Conservation (phyloP, 2,329 filamentous ascomycete species). For the Cordyceps cicadae region DNA sequence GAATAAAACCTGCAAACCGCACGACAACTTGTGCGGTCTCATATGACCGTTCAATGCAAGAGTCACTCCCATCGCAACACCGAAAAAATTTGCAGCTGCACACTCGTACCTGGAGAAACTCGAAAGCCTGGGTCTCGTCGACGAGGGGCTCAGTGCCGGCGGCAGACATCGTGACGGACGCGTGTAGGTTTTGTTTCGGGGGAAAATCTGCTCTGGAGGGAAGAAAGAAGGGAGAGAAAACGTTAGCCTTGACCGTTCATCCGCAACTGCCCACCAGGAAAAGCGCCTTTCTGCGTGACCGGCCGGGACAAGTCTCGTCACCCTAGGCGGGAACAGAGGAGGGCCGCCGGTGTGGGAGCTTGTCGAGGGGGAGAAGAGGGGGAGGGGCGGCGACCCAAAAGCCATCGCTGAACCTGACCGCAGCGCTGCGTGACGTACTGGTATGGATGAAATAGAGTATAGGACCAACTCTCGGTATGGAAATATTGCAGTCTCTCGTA, state of each 20-base stretch:
- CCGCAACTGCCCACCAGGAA: slow-evolving; percentile 7
- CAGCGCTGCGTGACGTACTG: not conserved
- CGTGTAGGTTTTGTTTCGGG: slow-evolving; percentile 3
- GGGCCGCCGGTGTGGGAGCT: slow-evolving; percentile 1
- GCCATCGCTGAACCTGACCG: not conserved
- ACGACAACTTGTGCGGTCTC: not conserved
- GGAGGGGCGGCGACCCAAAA: not conserved
- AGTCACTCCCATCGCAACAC: not conserved
- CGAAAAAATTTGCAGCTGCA: slow-evolving; percentile 8
- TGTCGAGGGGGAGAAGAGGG: not conserved
- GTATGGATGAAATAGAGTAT: not conserved
- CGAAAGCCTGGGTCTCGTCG: slow-evolving; percentile 35
- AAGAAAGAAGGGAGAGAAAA: not conserved
- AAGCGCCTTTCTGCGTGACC: not conserved
- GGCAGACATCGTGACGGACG: slow-evolving; percentile 36
- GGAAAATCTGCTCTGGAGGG: slow-evolving; percentile 3
- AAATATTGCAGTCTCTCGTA: not conserved
- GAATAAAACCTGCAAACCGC: not conserved
- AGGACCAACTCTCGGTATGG: not conserved
- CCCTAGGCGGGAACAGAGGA: slow-evolving; percentile 2
- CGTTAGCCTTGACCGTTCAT: slow-evolving; percentile 5
- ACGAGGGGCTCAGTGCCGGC: slow-evolving; percentile 47
- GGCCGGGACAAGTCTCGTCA: not conserved
- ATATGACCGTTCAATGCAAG: not conserved
- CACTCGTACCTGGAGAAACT: slow-evolving; percentile 21